Evolutionary conservation across 257 asterid species (phyloP).

Genomic region (Capsicum chinense): DNA sequence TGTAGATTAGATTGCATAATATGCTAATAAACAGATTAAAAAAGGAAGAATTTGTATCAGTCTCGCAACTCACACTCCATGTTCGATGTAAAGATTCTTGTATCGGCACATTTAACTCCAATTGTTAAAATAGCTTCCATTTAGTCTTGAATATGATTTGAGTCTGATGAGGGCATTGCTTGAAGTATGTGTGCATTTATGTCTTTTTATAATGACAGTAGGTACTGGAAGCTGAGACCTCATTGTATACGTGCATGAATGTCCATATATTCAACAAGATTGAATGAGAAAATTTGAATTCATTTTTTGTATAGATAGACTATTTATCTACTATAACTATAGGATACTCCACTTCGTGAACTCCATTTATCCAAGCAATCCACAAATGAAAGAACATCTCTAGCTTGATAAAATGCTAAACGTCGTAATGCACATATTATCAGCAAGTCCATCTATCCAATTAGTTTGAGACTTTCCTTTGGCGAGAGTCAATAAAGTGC

Average conservation of each 20-base stretch:
- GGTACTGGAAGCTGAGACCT: too few relatives aligned
- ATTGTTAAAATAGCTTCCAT: slow-evolving; percentile 4
- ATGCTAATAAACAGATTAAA: neutral
- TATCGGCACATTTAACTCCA: neutral
- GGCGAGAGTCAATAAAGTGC: neutral
- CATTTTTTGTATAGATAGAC: neutral
- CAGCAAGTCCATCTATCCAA: neutral
- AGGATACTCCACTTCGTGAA: neutral
- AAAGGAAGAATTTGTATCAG: neutral
- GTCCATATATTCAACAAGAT: neutral
- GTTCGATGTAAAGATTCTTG: neutral
- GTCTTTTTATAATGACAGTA: neutral
- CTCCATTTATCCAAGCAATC: neutral
- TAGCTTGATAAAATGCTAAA: neutral
- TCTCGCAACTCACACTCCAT: neutral
- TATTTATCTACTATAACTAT: neutral
- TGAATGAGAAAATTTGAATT: neutral
- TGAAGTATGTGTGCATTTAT: neutral
- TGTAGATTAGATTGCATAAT: neutral
- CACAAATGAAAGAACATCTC: neutral
- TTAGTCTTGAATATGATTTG: neutral
- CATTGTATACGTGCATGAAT: too few relatives aligned
- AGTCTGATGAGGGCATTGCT: neutral
- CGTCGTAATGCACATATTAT: neutral
- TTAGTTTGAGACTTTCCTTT: neutral